Percentiles rank a stretch among this genome's conserved stretches.
Evolutionary conservation across 2,329 filamentous ascomycete genomes (phyloP).

Genomic region (Cladobotryum mycophilum): DNA sequence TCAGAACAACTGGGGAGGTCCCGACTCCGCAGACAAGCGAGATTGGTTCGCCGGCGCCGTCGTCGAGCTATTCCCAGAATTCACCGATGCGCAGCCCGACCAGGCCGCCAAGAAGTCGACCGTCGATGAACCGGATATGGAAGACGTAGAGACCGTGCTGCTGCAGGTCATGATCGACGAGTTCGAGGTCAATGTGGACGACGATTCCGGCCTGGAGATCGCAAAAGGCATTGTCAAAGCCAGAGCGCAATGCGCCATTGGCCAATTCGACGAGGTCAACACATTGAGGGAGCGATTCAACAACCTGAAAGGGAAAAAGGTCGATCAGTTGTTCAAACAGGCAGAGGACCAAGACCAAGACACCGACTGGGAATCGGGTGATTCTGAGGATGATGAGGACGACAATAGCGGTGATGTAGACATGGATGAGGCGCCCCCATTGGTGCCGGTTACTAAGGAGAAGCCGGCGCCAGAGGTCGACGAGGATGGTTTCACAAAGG

Average conservation of each 20-base stretch:
- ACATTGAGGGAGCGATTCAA: slow-evolving; percentile 57
- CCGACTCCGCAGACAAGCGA: slow-evolving; percentile 76
- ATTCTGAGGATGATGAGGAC: slow-evolving; percentile 53
- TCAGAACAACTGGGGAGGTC: slow-evolving; percentile 80
- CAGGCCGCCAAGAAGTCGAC: slow-evolving; percentile 19
- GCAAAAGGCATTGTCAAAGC: slow-evolving; percentile 67
- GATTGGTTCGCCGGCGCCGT: slow-evolving; percentile 93
- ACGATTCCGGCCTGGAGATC: slow-evolving; percentile 72
- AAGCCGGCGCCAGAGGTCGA: slow-evolving; percentile 66
- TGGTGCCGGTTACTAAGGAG: slow-evolving; percentile 53
- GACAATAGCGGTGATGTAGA: slow-evolving; percentile 55
- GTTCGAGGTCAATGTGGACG: slow-evolving; percentile 88
- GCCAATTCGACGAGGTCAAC: slow-evolving; percentile 60
- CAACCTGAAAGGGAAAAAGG: slow-evolving; percentile 54
- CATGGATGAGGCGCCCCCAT: slow-evolving; percentile 62
- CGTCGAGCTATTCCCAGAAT: slow-evolving; percentile 70
- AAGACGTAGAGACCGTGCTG: slow-evolving; percentile 78
- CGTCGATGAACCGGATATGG: slow-evolving; percentile 55
- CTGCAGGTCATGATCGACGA: slow-evolving; percentile 92
- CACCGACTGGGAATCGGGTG: slow-evolving; percentile 55
- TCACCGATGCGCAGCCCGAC: slow-evolving; percentile 38
- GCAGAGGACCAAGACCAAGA: slow-evolving; percentile 52
- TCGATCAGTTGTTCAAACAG: slow-evolving; percentile 47
- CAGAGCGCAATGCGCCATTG: slow-evolving; percentile 56
- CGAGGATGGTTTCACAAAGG: slow-evolving; percentile 75